Conservation (phyloP, 1,139 yeast species). For the Candida albicans region DNA sequence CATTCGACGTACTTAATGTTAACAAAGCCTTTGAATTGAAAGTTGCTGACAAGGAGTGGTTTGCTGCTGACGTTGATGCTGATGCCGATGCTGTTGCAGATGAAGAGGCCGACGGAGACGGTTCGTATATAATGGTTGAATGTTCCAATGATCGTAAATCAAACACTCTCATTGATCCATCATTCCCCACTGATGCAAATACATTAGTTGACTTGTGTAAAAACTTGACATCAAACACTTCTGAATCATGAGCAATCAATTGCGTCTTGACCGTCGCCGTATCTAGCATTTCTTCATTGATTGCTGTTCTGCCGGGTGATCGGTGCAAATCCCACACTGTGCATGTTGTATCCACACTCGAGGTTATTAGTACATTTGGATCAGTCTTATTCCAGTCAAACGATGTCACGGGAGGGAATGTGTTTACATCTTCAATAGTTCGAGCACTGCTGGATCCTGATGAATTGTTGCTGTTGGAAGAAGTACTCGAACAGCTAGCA, state of each 20-base stretch:
- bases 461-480: constrained; percentile 10
- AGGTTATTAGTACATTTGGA: constrained; percentile 71
- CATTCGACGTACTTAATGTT: constrained; percentile 73
- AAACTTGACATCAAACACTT: constrained; percentile 90
- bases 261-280: constrained; percentile 85
- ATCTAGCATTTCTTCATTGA: constrained; percentile 26
- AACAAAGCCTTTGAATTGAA: constrained; percentile 61
- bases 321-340: constrained; percentile 86
- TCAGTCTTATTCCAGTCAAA: constrained; percentile 89
- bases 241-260: constrained; percentile 93
- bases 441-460: constrained; percentile 5
- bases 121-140: constrained; percentile 90
- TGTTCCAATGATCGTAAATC: constrained; percentile 89
- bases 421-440: constrained; percentile 39
- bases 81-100: constrained; percentile 12
- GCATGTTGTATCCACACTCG: constrained; percentile 94
- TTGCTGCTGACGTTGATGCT: constrained; percentile 9
- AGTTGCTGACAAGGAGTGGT: constrained; percentile 8
- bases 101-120: constrained; percentile 36
- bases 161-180: constrained; percentile 90
- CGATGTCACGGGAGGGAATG: constrained; percentile 81
- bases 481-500: constrained; percentile 19
- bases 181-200: constrained; percentile 93
- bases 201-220: constrained; percentile 72
- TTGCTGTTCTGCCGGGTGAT: constrained; percentile 17